Base-by-base conservation (phyloP, 306 rosid species). In the Mimosa pudica region DNA sequence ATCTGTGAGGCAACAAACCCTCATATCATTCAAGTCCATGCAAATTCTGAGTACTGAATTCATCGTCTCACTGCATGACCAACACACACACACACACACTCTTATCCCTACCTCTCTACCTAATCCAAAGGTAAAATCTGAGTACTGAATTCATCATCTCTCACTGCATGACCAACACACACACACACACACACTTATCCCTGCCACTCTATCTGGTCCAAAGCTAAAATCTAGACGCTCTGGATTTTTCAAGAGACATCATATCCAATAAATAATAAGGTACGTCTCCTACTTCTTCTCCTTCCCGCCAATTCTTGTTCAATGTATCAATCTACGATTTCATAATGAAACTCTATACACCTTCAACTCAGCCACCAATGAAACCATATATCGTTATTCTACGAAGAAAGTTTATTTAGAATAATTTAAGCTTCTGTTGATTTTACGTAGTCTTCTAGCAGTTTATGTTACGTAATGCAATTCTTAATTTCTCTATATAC, bases 301-400 rank as follows among this genome's bases (percentile, higher is more conserved):
- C 62, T 18, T 52, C 74, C 10, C 46, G 57, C 17, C 36, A 41
- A 42, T 49, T 35, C 80, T 10, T 74, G 70, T 77, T 35, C 78
- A 32, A 7, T 79, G 65, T 78, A 81, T 84, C 87, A 82, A 79
- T 87, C 87, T 79, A 71, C 73, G 57, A 79, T 64, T 79, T 44
- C 73, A 48, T 80, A 45, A 45, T 35, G 66, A 82, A 77, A 77
- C 20, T 68, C 6, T 7, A 12, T 47, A 17, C 77, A 3, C 33
- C 38, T 17, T 52, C 51, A 6, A 68, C 51, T 46, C n/a, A 71
- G 33, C 79, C 52, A 10, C 74, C 14, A 49, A n/a, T 57, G 62
- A 75, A 74, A 42, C 77, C 8, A 51, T 24, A 24, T 24, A 24
- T 14, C 65, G 30, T 36, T 66, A 36, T n/a, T 51, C 49, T 81